Evolutionary conservation across 495 filamentous ascomycete genomes (phyloP).

Genomic region (Astrothelium macrocarpum): DNA sequence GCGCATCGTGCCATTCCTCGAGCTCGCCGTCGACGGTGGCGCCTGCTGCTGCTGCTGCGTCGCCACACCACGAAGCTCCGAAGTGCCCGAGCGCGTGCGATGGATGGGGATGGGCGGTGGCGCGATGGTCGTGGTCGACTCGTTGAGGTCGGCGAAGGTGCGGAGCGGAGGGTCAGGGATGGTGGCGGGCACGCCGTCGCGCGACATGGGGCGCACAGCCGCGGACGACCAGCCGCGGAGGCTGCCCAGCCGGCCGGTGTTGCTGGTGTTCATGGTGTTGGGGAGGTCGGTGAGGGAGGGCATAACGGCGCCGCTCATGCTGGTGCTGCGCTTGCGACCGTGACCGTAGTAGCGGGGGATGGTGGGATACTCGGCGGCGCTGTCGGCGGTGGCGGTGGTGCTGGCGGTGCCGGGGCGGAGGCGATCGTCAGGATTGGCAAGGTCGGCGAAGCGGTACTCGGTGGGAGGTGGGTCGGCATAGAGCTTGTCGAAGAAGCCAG

Average conservation of each 20-base stretch:
- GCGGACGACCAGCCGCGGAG: conserved; percentile 2
- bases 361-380: conserved; percentile 69
- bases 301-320: conserved; percentile 64
- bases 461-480: not conserved
- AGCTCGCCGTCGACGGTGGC: conserved; percentile 13
- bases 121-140: conserved; percentile 52
- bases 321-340: conserved; percentile 76
- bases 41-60: conserved; percentile 12
- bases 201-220: not conserved
- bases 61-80: conserved; percentile 22
- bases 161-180: conserved; percentile 36
- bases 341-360: conserved; percentile 70
- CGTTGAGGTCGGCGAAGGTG: conserved; percentile 56
- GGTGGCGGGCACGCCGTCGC: not conserved
- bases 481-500: not conserved
- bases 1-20: conserved; percentile 61
- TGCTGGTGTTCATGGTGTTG: not conserved
- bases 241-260: conserved; percentile 1
- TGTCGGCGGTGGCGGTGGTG: conserved; percentile 25
- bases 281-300: conserved; percentile 24
- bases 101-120: conserved; percentile 22
- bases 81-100: conserved; percentile 23
- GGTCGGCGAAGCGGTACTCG: not conserved
- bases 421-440: not conserved
- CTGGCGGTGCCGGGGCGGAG: not conserved